Evolutionary conservation across 2,329 filamentous ascomycete species (phyloP).

Genomic region (Cercospora canescens): DNA sequence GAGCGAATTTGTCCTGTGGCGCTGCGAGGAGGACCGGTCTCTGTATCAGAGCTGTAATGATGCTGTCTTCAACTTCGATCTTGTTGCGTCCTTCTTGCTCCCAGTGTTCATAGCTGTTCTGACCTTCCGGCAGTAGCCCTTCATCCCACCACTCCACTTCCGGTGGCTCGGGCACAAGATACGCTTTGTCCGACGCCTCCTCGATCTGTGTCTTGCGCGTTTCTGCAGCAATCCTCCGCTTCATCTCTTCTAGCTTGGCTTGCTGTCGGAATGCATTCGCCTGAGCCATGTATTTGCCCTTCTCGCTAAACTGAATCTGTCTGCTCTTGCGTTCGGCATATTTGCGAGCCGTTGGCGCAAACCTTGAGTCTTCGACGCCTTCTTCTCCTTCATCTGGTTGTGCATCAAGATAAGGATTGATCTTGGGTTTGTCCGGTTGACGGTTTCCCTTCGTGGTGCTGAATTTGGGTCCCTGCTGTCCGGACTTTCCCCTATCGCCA

Average conservation of each 20-base stretch:
- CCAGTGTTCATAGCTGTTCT: constrained; percentile 60
- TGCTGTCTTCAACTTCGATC: constrained; percentile 74
- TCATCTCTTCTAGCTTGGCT: constrained; percentile 88
- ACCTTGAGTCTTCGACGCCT: constrained; percentile 52
- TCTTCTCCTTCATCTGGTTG: constrained; percentile 54
- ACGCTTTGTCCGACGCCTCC: constrained; percentile 90
- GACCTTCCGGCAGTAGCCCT: constrained; percentile 72
- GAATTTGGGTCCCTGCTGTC: constrained; percentile 52
- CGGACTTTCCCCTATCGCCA: constrained; percentile 44
- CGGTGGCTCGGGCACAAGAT: constrained; percentile 74
- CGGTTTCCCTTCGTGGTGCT: constrained; percentile 57
- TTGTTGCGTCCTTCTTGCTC: constrained; percentile 70
- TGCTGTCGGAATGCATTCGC: constrained; percentile 86
- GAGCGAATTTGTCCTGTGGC: constrained; percentile 81
- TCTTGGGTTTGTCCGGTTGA: constrained; percentile 46
- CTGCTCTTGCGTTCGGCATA: constrained; percentile 67
- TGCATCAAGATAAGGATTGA: constrained; percentile 44
- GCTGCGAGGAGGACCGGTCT: constrained; percentile 90
- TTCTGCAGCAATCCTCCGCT: constrained; percentile 84
- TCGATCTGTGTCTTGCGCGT: constrained; percentile 90
- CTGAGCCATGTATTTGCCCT: constrained; percentile 96
- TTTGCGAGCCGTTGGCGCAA: constrained; percentile 65
- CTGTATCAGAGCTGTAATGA: constrained; percentile 88
- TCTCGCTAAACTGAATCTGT: constrained; percentile 85
- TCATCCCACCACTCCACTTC: constrained; percentile 98